These are phyloP conservation scores for Trametes sp. DNA, from an alignment of 1,284 basidiomycete species.

Conservation along the genomic window DNA sequence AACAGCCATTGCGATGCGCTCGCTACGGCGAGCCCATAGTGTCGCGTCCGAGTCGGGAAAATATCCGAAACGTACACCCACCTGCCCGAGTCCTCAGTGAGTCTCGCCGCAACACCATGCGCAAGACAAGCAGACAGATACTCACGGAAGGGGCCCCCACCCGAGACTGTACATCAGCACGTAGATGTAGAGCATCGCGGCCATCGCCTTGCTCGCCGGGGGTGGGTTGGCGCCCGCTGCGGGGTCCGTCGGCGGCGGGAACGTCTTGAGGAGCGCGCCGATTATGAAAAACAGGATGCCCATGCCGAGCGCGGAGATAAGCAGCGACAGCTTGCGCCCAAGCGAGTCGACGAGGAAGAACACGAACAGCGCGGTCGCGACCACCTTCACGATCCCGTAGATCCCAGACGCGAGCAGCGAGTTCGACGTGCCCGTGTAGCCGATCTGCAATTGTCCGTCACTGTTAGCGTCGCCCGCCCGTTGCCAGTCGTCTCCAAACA, in stretches of 20 bases:
- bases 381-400: constrained; percentile 81
- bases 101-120: too few species aligned
- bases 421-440: constrained; percentile 64
- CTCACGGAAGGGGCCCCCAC: constrained; percentile 41
- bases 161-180: constrained; percentile 80
- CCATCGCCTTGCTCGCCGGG: constrained; percentile 71
- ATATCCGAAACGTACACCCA: constrained; percentile 86
- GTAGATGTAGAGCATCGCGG: constrained; percentile 78
- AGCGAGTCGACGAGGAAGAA: constrained; percentile 62
- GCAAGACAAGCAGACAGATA: not conserved
- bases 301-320: constrained; percentile 73
- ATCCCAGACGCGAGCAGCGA: constrained; percentile 83
- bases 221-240: constrained; percentile 48
- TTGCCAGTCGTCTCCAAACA: not conserved
- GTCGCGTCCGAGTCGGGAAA: constrained; percentile 83
- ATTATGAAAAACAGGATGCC: constrained; percentile 68
- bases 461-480: constrained; percentile 19
- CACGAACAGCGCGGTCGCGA: constrained; percentile 73
- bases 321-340: constrained; percentile 64
- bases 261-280: constrained; percentile 78
- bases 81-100: too few species aligned
- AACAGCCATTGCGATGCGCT: constrained; percentile 82
- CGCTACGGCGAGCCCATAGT: constrained; percentile 77
- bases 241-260: constrained; percentile 55
- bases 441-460: constrained; percentile 64